Evolutionary conservation across 441 rosid genomes (phyloP), one percentile per base, ranked within the genome.

Genomic region (Croton laevigatus): DNA sequence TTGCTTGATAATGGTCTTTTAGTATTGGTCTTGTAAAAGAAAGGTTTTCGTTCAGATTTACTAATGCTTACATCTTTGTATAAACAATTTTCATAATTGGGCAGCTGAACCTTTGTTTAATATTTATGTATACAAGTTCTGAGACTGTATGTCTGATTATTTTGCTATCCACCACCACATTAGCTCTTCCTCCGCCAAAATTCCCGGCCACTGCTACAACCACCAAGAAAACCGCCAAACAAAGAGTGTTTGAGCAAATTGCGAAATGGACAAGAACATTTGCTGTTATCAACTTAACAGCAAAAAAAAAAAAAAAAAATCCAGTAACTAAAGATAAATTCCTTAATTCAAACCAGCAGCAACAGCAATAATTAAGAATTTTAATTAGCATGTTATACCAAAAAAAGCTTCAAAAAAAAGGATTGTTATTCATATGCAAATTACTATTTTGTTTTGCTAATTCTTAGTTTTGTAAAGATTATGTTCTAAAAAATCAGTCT

Each of bases 31-130:
- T 73, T 75, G 73, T 75, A 79, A 69, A 68, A 77, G 81, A 75
- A 71, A 73, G 76, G 62, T 80, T 70, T 49, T 78, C 70, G 59
- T 80, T 75, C 69, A 75, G 64, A 71, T 53, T 53, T 76, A 62
- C 54, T 36, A 61, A 69, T 75, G 70, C 60, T 49, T 71, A 27
- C 73, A 70, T 54, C 13, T 67, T n/a, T 57, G 64, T 75, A 59
- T 59, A 71, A 71, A 60, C 80, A 62, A 4, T 76, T 42, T 68
- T 48, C 34, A 55, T 59, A 69, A 36, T 59, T 55, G 46, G 51
- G 53, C 37, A 71, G 69, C 52, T 54, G 74, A 42, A 44, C 52
- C 68, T 70, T 74, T n/a, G 70, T 70, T 69, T 64, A 78, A 77
- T 75, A 80, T 64, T 44, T 59, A 14, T 52, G 54, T 70, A 60